These are phyloP conservation scores for Saturnispora sanitii DNA, from an alignment of 805 yeast genomes.

Conservation along the genomic window DNA sequence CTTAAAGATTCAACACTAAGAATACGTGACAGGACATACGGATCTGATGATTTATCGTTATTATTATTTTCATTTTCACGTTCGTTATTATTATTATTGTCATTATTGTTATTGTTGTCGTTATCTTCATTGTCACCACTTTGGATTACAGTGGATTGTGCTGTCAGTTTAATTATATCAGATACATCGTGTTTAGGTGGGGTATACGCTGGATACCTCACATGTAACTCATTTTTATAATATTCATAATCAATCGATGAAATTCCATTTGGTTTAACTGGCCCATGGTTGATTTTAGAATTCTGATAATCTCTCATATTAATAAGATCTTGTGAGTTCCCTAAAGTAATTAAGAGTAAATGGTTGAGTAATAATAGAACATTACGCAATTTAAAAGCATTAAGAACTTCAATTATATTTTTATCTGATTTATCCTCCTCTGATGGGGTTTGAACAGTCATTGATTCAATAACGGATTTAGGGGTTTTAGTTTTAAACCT, in stretches of 20 bases:
- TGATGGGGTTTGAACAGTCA: slow-evolving; percentile 8
- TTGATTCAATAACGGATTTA: slow-evolving; percentile 9
- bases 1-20: slow-evolving; percentile 22
- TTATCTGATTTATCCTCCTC: slow-evolving; percentile 12
- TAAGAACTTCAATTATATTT: slow-evolving; percentile 17
- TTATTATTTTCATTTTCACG: too few species aligned
- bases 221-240: slow-evolving; percentile 61
- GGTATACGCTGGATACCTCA: slow-evolving; percentile 64
- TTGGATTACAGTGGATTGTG: slow-evolving; percentile 10
- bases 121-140: background rate
- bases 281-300: slow-evolving; percentile 36
- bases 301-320: too few species aligned
- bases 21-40: slow-evolving; percentile 15
- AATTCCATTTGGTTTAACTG: too few species aligned
- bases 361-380: slow-evolving; percentile 46
- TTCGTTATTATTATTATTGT: slow-evolving; percentile 8
- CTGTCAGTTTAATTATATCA: slow-evolving; percentile 30
- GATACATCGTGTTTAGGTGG: slow-evolving; percentile 44
- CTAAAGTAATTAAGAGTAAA: too few species aligned
- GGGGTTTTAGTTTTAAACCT: slow-evolving; percentile 18
- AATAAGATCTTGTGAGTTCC: too few species aligned
- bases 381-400: slow-evolving; percentile 42
- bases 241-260: slow-evolving; percentile 82
- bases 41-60: too few species aligned
- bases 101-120: slow-evolving; percentile 26